phyloP scores from a whole-genome alignment of 768 basidiomycete species.

The Cyclocybe cylindracea region DNA sequence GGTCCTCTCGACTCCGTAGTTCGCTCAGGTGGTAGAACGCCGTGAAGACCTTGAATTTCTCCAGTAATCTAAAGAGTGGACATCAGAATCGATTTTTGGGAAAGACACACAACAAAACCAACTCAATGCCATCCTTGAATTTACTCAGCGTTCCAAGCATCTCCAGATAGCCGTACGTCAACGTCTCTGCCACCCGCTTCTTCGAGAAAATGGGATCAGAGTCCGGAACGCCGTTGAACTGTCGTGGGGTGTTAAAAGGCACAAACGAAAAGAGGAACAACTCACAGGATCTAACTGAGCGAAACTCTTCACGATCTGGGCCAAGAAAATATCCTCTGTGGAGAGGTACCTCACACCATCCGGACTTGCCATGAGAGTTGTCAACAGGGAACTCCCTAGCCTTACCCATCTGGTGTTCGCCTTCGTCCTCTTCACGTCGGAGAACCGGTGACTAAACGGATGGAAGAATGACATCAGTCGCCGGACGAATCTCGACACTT shows the following conservation, averaged over 20 bases:
- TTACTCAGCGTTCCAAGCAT: constrained; percentile 93
- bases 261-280: not conserved
- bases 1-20: constrained; percentile 85
- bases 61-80: constrained; percentile 64
- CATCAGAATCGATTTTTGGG: not conserved
- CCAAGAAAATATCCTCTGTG: constrained; percentile 81
- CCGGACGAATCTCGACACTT: constrained; percentile 85
- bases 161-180: constrained; percentile 93
- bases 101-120: constrained; percentile 25
- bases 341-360: constrained; percentile 84
- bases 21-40: constrained; percentile 96
- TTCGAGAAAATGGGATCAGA: constrained; percentile 86
- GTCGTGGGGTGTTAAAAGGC: not conserved
- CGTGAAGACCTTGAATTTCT: constrained; percentile 92
- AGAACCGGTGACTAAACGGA: constrained; percentile 87
- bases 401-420: constrained; percentile 82
- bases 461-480: constrained; percentile 92
- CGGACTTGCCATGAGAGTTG: constrained; percentile 77
- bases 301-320: constrained; percentile 84
- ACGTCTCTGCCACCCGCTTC: constrained; percentile 73
- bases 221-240: constrained; percentile 75
- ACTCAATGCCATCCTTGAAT: constrained; percentile 89
- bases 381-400: constrained; percentile 80
- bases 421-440: constrained; percentile 76
- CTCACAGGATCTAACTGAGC: constrained; percentile 90